Base-by-base conservation (phyloP, 768 basidiomycete genomes). In the Leccinum subtestaceum region DNA sequence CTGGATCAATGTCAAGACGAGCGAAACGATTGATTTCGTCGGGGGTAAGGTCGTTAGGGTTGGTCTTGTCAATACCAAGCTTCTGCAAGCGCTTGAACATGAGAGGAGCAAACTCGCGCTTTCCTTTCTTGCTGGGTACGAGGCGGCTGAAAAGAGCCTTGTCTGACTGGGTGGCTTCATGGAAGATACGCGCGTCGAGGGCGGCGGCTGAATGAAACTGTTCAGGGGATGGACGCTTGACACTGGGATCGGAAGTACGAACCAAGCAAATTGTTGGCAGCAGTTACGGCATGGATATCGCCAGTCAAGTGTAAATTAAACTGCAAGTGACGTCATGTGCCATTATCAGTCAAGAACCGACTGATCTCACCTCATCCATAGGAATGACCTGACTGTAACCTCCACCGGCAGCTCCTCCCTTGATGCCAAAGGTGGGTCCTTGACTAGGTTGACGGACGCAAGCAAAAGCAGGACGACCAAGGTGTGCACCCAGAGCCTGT, bases 331-430 rank as follows among this genome's bases (percentile, higher is more conserved):
- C 34, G 49, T 70, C 47, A 68, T 55, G 13, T 1, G 46, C 27
- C 8, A 45, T 23, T 53, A 10, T 31, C 34, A 27, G 21, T 34
- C 56, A 53, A 66, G 58, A 3, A 7, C 2, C 8, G 9, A 25
- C 0, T 29, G 4, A 15, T 60, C 73, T 55, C 63, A 90, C 90
- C 78, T 98, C 96, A 69, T 98, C 96, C 96, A 98, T 98, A 45
- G 96, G 96, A 76, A 98, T 98, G 68, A 99, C 92, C 71, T 97
- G 95, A 71, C 93, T 94, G 78, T 98, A 99, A 54, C 96, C 96
- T 60, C 96, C 96, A 43, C 97, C 96, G 46, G 96, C 96, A 38
- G 96, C 96, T 67, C 96, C 97, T 65, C 96, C 96, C 76, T 99
- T 99, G 80, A 99, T 97, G 65, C 96, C 96, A 72, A 98, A 99